A percentile compares a stretch with the other conserved stretches of the same genome.
These are phyloP conservation scores for Verticillium nonalfalfae DNA, from an alignment of 2,329 filamentous ascomycete genomes.

Conservation along the genomic window DNA sequence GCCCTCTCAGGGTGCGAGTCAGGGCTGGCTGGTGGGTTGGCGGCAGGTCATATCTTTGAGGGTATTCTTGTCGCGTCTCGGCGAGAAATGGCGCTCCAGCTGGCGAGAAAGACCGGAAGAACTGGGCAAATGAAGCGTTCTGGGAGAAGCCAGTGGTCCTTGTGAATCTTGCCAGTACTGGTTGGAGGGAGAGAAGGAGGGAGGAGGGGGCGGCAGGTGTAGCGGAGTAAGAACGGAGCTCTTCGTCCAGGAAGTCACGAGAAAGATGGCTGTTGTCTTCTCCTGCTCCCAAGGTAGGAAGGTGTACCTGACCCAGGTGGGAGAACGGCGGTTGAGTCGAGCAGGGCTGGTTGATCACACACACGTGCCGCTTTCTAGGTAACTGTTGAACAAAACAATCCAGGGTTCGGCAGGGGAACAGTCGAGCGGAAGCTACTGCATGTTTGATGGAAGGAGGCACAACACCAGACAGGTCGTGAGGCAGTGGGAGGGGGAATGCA, in stretches of 20 bases:
- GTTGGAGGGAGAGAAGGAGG: no score
- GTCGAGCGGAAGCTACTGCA: neutral
- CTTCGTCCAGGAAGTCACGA: neutral
- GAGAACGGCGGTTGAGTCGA: no score
- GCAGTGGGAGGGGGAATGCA: neutral
- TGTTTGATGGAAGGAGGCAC: neutral
- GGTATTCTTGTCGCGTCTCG: neutral
- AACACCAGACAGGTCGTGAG: neutral
- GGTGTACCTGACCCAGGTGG: no score
- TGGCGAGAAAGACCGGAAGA: neutral
- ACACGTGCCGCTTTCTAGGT: no score
- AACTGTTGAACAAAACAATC: no score
- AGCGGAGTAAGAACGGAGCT: neutral
- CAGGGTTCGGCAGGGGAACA: no score
- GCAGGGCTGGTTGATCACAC: no score
- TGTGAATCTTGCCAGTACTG: no score
- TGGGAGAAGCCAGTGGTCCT: no score
- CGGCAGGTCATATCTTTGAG: neutral
- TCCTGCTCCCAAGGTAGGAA: neutral
- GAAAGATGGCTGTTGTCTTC: neutral
- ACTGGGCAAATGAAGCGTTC: no score
- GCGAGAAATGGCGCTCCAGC: neutral
- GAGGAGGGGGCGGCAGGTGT: neutral
- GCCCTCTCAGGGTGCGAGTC: neutral
- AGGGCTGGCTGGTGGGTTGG: neutral